Evolutionary conservation across 768 basidiomycete species (phyloP), one percentile per base, ranked within the genome.

Genomic region (Naganishia antarctica): DNA sequence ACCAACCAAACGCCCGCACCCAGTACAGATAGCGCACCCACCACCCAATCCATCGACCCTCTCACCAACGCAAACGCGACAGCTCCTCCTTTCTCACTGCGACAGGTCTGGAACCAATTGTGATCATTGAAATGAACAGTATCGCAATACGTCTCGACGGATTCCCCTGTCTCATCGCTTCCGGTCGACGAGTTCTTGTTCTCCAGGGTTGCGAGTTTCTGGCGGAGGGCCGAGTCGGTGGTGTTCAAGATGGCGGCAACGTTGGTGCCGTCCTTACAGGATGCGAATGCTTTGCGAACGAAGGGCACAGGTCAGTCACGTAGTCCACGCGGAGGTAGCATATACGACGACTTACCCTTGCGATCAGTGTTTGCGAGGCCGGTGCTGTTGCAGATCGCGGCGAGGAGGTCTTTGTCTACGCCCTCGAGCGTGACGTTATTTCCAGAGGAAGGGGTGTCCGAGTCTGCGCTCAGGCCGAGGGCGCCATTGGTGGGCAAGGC

Each of bases 221-320:
- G 53, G 53, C 53, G 53, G 34, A 57, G 37, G 21, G 37, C 37
- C n/a, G 31, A 18, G 37, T 57, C 53, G 12, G 53, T 57, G 4
- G 34, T 57, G 53, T 57, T 57, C n/a, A 57, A 37, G 32, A 57
- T 57, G 21, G 53, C 53, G 21, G 53, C 53, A 34, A 57, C 53
- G 37, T 57, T 57, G 2, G 23, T 21, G 9, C 53, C 53, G 53
- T 57, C 40, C 23, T 57, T 57, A 23, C 53, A 57, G n/a, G 53
- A 37, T 21, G 37, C 53, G 23, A 31, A 57, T 4, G 53, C 53
- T 57, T 11, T 25, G 26, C 8, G 5, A 31, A 16, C 9, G 21
- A 50, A 13, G 16, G 16, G 48, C 12, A 29, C 16, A 18, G 31
- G 18, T 25, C 26, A 31, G 28, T 6, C 21, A n/a, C n/a, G n/a